phyloP scores from a whole-genome alignment of 2,329 filamentous ascomycete genomes.

The Paecilomyces sp. region DNA sequence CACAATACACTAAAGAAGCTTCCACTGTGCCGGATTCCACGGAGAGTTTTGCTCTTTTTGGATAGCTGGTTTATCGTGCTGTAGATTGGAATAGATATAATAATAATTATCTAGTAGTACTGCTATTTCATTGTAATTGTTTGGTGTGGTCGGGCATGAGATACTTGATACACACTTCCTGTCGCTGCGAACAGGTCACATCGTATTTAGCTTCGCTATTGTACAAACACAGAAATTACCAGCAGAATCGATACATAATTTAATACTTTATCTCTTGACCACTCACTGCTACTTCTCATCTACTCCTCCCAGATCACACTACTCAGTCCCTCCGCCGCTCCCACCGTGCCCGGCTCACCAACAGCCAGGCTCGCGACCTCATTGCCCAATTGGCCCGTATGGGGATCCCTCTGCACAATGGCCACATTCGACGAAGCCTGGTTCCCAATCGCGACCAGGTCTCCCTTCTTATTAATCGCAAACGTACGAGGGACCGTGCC shows the following conservation, averaged over 20 bases:
- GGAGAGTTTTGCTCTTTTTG: neutral
- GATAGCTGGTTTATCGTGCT: neutral
- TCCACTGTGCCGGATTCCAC: neutral
- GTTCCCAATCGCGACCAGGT: conserved; percentile 58
- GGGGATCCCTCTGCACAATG: conserved; percentile 53
- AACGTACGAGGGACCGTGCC: conserved; percentile 63
- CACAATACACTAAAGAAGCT: neutral
- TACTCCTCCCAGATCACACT: conserved; percentile 30
- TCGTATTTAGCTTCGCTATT: no score
- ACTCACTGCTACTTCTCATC: neutral
- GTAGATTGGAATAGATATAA: neutral
- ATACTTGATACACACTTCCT: no score
- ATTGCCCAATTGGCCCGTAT: conserved; percentile 52
- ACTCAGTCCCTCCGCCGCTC: conserved; percentile 22
- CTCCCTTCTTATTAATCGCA: conserved; percentile 57
- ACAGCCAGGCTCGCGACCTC: conserved; percentile 22
- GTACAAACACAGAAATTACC: neutral
- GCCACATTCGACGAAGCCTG: conserved; percentile 56
- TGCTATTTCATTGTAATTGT: no score
- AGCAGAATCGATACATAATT: neutral
- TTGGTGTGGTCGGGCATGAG: no score
- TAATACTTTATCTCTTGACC: neutral
- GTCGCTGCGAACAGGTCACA: no score
- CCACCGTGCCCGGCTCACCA: conserved; percentile 19
- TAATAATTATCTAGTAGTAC: no score